A percentile compares a stretch with the other conserved stretches of the same genome.
Conservation (phyloP, 108 stramenopile genomes). For the Mediolabrus comicus region DNA sequence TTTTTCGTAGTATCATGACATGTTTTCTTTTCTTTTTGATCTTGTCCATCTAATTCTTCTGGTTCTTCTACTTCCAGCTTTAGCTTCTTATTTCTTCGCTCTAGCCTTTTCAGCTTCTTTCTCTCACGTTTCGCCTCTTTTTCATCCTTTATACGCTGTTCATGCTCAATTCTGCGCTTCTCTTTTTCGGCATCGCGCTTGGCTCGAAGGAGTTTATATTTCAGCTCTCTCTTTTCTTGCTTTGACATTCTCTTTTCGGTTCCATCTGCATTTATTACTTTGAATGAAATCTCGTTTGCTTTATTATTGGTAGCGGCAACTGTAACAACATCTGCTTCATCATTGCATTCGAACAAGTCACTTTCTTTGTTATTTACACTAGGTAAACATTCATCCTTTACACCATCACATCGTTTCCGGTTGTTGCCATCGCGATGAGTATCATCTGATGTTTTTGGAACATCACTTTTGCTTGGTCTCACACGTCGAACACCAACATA, state of each 20-base stretch:
- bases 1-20: neutral
- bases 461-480: constrained; percentile 1
- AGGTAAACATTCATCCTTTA: constrained; percentile 15
- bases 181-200: constrained; percentile 19
- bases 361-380: neutral
- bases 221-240: constrained; percentile 70
- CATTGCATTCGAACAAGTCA: no score
- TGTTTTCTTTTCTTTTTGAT: neutral
- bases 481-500: constrained; percentile 38
- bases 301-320: neutral
- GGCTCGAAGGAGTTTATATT: constrained; percentile 41
- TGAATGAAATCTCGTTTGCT: constrained; percentile 24
- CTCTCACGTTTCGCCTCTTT: constrained; percentile 34
- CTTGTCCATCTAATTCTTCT: neutral
- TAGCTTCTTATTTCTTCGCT: neutral
- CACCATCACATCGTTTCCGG: neutral
- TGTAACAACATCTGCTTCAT: neutral
- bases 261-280: constrained; percentile 56
- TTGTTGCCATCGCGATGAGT: neutral
- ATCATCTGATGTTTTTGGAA: neutral
- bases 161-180: constrained; percentile 26
- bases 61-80: constrained; percentile 3
- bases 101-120: constrained; percentile 16
- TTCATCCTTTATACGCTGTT: constrained; percentile 17
- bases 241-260: constrained; percentile 72